phyloP scores from a whole-genome alignment of 2,329 filamentous ascomycete genomes.

The Sarocladium strictum region DNA sequence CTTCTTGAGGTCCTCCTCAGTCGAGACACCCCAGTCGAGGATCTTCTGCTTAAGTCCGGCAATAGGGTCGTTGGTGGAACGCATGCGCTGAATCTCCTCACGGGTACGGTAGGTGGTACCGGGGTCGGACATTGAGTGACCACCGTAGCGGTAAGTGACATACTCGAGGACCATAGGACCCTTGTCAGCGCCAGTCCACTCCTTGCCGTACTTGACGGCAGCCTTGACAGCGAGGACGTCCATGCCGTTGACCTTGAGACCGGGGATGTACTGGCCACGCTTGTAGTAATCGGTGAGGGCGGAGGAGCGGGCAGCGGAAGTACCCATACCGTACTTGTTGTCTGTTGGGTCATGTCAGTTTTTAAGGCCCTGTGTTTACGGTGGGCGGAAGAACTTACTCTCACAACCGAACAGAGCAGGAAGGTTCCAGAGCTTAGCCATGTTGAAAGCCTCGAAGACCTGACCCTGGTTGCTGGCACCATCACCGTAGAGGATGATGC shows the following conservation, averaged over 20 bases:
- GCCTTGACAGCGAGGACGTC: conserved; percentile 97
- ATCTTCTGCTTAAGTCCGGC: conserved; percentile 97
- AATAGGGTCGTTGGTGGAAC: conserved; percentile 96
- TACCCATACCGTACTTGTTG: conserved; percentile 99
- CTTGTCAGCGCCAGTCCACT: conserved; percentile 76
- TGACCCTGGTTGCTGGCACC: conserved; percentile 99
- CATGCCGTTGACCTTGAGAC: conserved; percentile 99
- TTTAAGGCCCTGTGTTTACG: not conserved
- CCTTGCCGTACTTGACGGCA: conserved; percentile 88
- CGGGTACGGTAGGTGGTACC: conserved; percentile 98
- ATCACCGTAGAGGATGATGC: conserved; percentile 90
- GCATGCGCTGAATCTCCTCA: conserved; percentile 99
- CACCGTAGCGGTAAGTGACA: conserved; percentile 98
- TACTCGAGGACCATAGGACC: conserved; percentile 96
- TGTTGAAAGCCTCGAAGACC: conserved; percentile 99
- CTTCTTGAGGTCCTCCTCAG: conserved; percentile 91
- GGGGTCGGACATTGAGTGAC: conserved; percentile 99
- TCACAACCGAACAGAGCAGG: conserved; percentile 96
- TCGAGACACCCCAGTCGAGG: conserved; percentile 86
- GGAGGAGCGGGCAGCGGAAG: conserved; percentile 85
- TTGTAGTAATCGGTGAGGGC: conserved; percentile 99
- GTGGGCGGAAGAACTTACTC: conserved; percentile 58
- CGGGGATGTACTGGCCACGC: conserved; percentile 98
- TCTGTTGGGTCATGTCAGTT: conserved; percentile 46
- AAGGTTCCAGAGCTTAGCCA: conserved; percentile 98